Evolutionary conservation across 108 stramenopile species (phyloP).

Genomic region (Seminavis robusta): DNA sequence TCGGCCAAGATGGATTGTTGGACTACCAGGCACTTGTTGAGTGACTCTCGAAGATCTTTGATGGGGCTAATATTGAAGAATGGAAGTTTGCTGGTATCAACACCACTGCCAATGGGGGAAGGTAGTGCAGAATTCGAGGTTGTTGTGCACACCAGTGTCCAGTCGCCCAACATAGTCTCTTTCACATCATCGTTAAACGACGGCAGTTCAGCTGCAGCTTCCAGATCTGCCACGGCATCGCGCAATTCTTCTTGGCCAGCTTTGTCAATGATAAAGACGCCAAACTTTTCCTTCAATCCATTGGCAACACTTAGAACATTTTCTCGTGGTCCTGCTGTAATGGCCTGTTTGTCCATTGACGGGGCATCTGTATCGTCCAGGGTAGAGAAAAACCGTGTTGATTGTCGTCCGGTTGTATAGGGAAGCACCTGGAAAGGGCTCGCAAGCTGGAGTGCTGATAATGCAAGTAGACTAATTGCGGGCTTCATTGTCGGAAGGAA

Average conservation of each 20-base stretch:
- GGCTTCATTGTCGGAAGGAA: no score
- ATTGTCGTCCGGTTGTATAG: no score
- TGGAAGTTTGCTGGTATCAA: constrained; percentile 33
- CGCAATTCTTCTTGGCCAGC: constrained; percentile 25
- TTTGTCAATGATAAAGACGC: constrained; percentile 21
- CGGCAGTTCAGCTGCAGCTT: constrained; percentile 6
- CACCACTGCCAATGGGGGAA: constrained; percentile 5
- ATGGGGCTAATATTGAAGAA: constrained; percentile 28
- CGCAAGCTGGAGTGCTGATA: no score
- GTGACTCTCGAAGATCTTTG: constrained; percentile 29
- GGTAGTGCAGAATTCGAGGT: constrained; percentile 13
- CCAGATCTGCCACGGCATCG: constrained; percentile 30
- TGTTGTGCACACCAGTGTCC: constrained; percentile 61
- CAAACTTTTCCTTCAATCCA: constrained; percentile 17
- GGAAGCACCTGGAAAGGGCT: no score
- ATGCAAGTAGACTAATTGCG: no score
- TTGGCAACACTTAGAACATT: constrained; percentile 16
- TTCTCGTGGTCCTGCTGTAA: no score
- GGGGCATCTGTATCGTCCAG: no score
- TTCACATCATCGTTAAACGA: neutral
- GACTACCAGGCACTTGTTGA: constrained; percentile 38
- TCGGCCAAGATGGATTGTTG: constrained; percentile 47
- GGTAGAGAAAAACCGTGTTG: no score
- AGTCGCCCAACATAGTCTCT: constrained; percentile 53
- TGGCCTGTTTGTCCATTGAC: no score